These are phyloP conservation scores for Leccinum pellstonianum DNA, from an alignment of 768 basidiomycete species.

Conservation along the genomic window DNA sequence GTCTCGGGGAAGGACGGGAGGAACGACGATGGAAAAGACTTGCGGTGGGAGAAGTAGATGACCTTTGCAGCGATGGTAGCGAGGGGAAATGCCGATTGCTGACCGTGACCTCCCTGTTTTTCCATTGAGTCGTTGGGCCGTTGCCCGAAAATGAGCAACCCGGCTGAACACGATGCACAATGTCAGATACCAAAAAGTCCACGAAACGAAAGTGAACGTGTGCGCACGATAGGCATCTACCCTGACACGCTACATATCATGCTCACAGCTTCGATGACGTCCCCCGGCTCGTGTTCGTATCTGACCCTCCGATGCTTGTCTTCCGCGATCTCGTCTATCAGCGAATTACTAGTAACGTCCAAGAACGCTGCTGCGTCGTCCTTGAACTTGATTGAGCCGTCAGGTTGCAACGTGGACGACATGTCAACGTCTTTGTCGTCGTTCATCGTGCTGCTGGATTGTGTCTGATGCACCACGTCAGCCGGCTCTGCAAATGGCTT, in stretches of 20 bases:
- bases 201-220: neutral
- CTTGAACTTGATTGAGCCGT: slow-evolving; percentile 10
- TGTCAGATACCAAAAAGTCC: too few relatives aligned
- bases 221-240: slow-evolving; percentile 83
- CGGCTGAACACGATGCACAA: too few relatives aligned
- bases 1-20: too few relatives aligned
- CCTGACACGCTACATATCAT: slow-evolving; percentile 84
- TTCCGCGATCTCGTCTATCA: slow-evolving; percentile 77
- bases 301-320: slow-evolving; percentile 87
- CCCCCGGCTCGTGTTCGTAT: slow-evolving; percentile 79
- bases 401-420: slow-evolving; percentile 42
- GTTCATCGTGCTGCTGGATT: slow-evolving; percentile 36
- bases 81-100: too few relatives aligned
- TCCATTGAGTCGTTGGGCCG: too few relatives aligned
- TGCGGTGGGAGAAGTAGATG: too few relatives aligned
- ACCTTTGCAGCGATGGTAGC: too few relatives aligned
- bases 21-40: too few relatives aligned
- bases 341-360: slow-evolving; percentile 36
- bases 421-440: slow-evolving; percentile 40
- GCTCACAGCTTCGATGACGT: slow-evolving; percentile 82
- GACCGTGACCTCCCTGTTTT: too few relatives aligned
- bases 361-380: slow-evolving; percentile 12
- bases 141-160: slow-evolving; percentile 50
- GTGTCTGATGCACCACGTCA: slow-evolving; percentile 33
- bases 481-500: slow-evolving; percentile 54